These are phyloP conservation scores for Capsicum chinense DNA, from an alignment of 257 asterid species.

Conservation along the genomic window DNA sequence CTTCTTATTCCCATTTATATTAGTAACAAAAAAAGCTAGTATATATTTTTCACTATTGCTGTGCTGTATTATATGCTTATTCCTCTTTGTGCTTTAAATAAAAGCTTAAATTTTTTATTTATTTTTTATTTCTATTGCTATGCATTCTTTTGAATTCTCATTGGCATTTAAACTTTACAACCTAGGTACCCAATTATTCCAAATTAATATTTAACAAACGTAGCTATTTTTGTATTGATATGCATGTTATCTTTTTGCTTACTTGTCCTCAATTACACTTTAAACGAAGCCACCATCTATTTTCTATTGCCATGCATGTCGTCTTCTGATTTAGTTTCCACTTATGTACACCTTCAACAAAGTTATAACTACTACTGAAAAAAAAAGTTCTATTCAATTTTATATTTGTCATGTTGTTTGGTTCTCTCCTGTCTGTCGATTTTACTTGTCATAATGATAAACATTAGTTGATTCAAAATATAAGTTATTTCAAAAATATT, in stretches of 20 bases:
- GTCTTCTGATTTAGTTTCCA: background rate
- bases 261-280: background rate
- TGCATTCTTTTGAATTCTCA: background rate
- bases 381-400: background rate
- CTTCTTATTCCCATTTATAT: background rate
- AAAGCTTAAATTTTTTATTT: background rate
- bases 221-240: background rate
- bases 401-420: background rate
- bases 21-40: background rate
- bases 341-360: background rate
- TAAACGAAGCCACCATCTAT: background rate
- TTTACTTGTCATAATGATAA: too few species aligned
- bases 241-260: background rate
- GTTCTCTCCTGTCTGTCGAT: too few species aligned
- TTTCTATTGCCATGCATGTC: conserved; percentile 22
- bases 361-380: background rate
- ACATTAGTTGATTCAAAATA: too few species aligned
- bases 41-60: background rate
- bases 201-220: background rate
- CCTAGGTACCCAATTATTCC: background rate
- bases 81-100: background rate
- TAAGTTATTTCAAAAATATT: too few species aligned
- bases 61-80: conserved; percentile 1
- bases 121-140: background rate
- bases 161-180: background rate